Conservation (phyloP, 208 protist species). For the Trypanosoma platydactyli region DNA sequence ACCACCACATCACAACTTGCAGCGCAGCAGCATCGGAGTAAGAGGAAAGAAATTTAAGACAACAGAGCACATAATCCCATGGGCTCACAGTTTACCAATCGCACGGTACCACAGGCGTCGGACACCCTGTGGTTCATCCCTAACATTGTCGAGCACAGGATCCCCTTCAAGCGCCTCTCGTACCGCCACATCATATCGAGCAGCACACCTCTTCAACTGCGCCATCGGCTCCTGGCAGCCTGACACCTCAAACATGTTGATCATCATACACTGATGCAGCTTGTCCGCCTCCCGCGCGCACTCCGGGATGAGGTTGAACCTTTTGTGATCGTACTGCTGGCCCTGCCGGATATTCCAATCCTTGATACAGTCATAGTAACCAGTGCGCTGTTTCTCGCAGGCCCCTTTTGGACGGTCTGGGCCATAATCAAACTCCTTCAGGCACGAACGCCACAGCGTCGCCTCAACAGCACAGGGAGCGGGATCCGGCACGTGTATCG, state of each 20-base stretch:
- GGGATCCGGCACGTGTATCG: slow-evolving; percentile 29
- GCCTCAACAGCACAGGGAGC: slow-evolving; percentile 73
- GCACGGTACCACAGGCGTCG: slow-evolving; percentile 74
- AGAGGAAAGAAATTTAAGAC: slow-evolving; percentile 1
- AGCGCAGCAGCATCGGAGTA: neutral
- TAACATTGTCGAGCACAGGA: slow-evolving; percentile 40
- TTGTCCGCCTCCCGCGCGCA: slow-evolving; percentile 75
- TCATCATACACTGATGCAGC: slow-evolving; percentile 91
- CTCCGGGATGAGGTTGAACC: slow-evolving; percentile 54
- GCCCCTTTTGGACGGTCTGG: slow-evolving; percentile 70
- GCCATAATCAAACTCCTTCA: slow-evolving; percentile 87
- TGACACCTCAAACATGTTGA: slow-evolving; percentile 84
- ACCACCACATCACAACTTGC: too few species aligned
- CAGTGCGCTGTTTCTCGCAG: slow-evolving; percentile 62
- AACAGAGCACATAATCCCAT: neutral
- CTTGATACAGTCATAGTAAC: slow-evolving; percentile 84
- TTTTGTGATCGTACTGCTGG: slow-evolving; percentile 49
- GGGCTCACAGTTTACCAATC: slow-evolving; percentile 72
- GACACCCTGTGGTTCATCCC: slow-evolving; percentile 55
- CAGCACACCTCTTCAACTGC: slow-evolving; percentile 74
- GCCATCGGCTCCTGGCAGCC: slow-evolving; percentile 72
- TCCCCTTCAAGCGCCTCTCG: slow-evolving; percentile 56
- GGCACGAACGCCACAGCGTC: slow-evolving; percentile 76
- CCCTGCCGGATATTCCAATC: slow-evolving; percentile 50
- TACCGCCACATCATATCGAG: slow-evolving; percentile 51